Evolutionary conservation across 2,329 filamentous ascomycete genomes (phyloP).

Genomic region (Aspergillus transmontanensis): DNA sequence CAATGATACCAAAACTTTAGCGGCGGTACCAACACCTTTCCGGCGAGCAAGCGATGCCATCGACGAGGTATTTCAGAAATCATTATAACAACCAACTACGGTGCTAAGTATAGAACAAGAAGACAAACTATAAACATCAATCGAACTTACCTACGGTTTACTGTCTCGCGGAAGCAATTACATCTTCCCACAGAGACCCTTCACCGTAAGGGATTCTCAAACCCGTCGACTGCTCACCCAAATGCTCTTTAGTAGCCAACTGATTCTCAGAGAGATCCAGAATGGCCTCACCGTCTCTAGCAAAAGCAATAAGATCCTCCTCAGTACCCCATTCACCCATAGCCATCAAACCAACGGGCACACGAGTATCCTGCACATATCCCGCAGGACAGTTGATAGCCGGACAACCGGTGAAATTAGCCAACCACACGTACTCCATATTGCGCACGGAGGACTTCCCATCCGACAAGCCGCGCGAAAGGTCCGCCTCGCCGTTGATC

Average conservation of each 20-base stretch:
- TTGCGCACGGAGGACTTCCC: conserved; percentile 71
- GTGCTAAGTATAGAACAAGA: neutral
- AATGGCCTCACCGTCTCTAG: conserved; percentile 54
- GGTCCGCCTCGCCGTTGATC: conserved; percentile 61
- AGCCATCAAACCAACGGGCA: conserved; percentile 58
- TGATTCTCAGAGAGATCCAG: conserved; percentile 36
- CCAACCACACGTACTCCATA: conserved; percentile 85
- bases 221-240: conserved; percentile 17
- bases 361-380: conserved; percentile 55
- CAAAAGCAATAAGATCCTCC: conserved; percentile 55
- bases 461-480: conserved; percentile 68
- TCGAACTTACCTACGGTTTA: neutral
- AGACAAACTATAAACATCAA: neutral
- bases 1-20: neutral
- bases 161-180: conserved; percentile 31
- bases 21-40: no score
- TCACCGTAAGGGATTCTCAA: conserved; percentile 32
- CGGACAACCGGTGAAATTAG: conserved; percentile 80
- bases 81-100: neutral
- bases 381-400: conserved; percentile 75
- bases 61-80: no score
- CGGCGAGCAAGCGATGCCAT: neutral
- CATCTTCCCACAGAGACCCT: conserved; percentile 40
- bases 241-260: conserved; percentile 5
- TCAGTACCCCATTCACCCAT: conserved; percentile 60